phyloP scores from a whole-genome alignment of 2,329 filamentous ascomycete species.

The Biscogniauxia mediterranea region DNA sequence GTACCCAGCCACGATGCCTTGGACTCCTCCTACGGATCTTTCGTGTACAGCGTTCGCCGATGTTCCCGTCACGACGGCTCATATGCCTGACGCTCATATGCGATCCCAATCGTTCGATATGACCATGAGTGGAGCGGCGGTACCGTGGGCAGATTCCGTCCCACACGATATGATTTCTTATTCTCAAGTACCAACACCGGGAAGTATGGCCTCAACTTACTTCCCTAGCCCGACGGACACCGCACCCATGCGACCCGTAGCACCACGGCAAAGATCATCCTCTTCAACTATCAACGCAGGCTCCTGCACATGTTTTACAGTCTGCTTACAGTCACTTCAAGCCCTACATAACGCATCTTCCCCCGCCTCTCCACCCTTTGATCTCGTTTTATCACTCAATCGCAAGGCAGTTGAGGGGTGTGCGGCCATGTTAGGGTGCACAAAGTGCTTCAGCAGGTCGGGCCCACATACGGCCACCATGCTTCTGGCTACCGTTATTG shows the following conservation, averaged over 20 bases:
- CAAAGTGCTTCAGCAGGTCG: constrained; percentile 42
- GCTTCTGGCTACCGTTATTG: constrained; percentile 49
- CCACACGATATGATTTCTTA: constrained; percentile 35
- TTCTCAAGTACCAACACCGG: constrained; percentile 35
- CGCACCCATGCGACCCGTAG: constrained; percentile 33
- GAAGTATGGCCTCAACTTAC: constrained; percentile 36
- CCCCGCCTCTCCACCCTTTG: constrained; percentile 40
- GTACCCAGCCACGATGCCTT: constrained; percentile 38
- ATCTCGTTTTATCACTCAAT: constrained; percentile 45
- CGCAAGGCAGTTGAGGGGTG: constrained; percentile 49
- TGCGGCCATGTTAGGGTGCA: constrained; percentile 45
- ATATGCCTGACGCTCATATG: constrained; percentile 28
- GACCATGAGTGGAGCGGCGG: constrained; percentile 27
- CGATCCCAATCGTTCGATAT: constrained; percentile 40
- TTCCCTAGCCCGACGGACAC: constrained; percentile 42
- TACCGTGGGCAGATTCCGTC: constrained; percentile 30
- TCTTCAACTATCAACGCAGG: constrained; percentile 26
- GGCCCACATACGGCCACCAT: constrained; percentile 46
- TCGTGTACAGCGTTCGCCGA: constrained; percentile 34
- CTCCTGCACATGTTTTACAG: constrained; percentile 46
- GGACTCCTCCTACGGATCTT: constrained; percentile 40
- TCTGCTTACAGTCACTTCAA: constrained; percentile 46
- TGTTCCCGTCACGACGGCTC: constrained; percentile 29
- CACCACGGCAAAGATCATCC: constrained; percentile 30
- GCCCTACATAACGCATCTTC: constrained; percentile 45